Evolutionary conservation across 306 rosid genomes (phyloP).

Genomic region (Vigna angularis): DNA sequence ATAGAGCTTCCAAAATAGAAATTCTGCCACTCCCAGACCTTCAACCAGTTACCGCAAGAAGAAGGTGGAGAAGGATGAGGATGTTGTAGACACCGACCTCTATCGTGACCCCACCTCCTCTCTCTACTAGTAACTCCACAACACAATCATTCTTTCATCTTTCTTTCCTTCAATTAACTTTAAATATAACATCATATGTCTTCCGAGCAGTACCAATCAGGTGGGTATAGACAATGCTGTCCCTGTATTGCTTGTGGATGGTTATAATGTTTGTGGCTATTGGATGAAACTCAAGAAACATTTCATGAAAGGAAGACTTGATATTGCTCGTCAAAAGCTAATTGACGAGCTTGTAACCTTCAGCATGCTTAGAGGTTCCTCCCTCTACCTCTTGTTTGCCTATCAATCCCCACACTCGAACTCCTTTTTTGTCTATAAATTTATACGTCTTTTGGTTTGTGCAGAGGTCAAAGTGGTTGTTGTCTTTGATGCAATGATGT

Average conservation of each 20-base stretch:
- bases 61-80: conserved; percentile 76
- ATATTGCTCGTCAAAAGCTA: conserved; percentile 85
- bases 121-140: conserved; percentile 69
- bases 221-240: conserved; percentile 70
- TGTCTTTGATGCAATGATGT: conserved; percentile 94
- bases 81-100: conserved; percentile 54
- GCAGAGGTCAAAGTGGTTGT: conserved; percentile 90
- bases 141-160: background rate
- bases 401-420: background rate
- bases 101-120: conserved; percentile 78
- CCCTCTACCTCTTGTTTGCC: background rate
- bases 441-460: conserved; percentile 21
- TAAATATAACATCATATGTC: background rate
- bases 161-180: conserved; percentile 30
- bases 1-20: conserved; percentile 76
- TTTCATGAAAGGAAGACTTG: conserved; percentile 75
- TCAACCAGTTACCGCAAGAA: conserved; percentile 89
- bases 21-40: conserved; percentile 67
- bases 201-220: conserved; percentile 70
- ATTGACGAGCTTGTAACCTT: conserved; percentile 80
- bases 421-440: background rate
- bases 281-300: conserved; percentile 93
- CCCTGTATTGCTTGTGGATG: conserved; percentile 93
- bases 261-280: conserved; percentile 93
- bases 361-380: conserved; percentile 80